Conservation (phyloP, 352 stramenopile genomes). For the Saprolegnia diclina region DNA sequence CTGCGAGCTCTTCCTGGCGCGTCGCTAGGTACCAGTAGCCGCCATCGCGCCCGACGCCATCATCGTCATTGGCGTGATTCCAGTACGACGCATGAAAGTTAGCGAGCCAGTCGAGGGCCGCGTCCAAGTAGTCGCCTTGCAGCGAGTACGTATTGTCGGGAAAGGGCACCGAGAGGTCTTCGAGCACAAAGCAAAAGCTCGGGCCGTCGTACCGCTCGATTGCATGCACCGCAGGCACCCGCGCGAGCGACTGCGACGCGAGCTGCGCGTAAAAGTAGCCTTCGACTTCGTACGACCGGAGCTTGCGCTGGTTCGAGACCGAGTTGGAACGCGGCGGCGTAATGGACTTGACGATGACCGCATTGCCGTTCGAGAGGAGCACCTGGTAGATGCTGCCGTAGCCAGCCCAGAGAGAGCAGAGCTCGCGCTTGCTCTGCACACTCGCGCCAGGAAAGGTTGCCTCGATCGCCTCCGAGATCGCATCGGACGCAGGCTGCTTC, state of each 20-base stretch:
- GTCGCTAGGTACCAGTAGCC: slow-evolving; percentile 28
- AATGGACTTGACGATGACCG: slow-evolving; percentile 24
- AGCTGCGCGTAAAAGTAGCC: slow-evolving; percentile 27
- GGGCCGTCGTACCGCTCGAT: not conserved
- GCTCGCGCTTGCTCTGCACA: not conserved
- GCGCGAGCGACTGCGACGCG: not conserved
- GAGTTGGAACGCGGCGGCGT: not conserved
- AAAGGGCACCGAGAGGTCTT: slow-evolving; percentile 16
- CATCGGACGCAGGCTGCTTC: not conserved
- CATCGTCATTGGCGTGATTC: slow-evolving; percentile 15
- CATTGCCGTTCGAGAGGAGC: not conserved
- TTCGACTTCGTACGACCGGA: slow-evolving; percentile 24
- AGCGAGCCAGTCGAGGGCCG: slow-evolving; percentile 21
- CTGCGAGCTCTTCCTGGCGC: slow-evolving; percentile 16
- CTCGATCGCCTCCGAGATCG: not conserved
- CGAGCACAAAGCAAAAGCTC: slow-evolving; percentile 24
- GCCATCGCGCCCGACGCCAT: slow-evolving; percentile 2
- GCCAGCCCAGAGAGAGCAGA: slow-evolving; percentile 26
- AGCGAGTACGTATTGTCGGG: slow-evolving; percentile 18
- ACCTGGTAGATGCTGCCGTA: slow-evolving; percentile 27
- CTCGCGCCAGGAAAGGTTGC: slow-evolving; percentile 3
- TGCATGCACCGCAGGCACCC: not conserved
- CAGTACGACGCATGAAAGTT: slow-evolving; percentile 23
- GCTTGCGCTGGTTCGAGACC: slow-evolving; percentile 18
- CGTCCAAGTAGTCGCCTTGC: not conserved